Evolutionary conservation across 2,329 filamentous ascomycete species (phyloP).

Genomic region (Beauveria brongniartii): DNA sequence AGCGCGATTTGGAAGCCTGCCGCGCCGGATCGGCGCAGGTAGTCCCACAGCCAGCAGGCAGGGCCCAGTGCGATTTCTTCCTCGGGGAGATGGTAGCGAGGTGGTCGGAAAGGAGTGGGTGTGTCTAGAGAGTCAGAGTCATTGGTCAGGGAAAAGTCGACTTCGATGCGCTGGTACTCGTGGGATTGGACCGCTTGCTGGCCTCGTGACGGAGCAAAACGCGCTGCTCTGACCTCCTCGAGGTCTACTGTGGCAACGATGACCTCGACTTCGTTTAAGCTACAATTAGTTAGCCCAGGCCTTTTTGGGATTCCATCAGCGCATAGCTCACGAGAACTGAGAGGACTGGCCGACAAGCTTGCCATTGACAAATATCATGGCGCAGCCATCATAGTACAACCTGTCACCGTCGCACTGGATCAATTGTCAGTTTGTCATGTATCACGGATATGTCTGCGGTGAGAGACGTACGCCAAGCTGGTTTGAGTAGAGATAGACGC

Average conservation of each 20-base stretch:
- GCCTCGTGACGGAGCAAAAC: slow-evolving; percentile 47
- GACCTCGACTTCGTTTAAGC: slow-evolving; percentile 44
- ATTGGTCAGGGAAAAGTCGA: slow-evolving; percentile 9
- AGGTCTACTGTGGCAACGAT: slow-evolving; percentile 58
- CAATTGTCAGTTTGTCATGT: background rate
- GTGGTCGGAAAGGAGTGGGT: slow-evolving; percentile 35
- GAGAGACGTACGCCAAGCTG: background rate
- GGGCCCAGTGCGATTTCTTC: slow-evolving; percentile 56
- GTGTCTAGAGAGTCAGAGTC: slow-evolving; percentile 32
- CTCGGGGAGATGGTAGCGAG: slow-evolving; percentile 52
- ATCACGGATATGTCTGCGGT: background rate
- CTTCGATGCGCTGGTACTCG: slow-evolving; percentile 15
- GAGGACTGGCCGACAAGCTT: slow-evolving; percentile 53
- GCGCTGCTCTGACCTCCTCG: slow-evolving; percentile 59
- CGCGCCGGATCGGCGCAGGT: slow-evolving; percentile 39
- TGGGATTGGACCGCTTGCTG: slow-evolving; percentile 43
- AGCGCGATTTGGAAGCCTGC: slow-evolving; percentile 51
- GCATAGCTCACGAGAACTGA: slow-evolving; percentile 42
- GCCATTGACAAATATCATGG: slow-evolving; percentile 57
- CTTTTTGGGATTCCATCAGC: slow-evolving; percentile 34
- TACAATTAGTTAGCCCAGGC: background rate
- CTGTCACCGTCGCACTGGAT: slow-evolving; percentile 37
- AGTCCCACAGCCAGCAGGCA: slow-evolving; percentile 61
- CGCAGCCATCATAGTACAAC: slow-evolving; percentile 51
- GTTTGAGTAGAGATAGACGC: slow-evolving; percentile 43